A percentile compares a stretch with the other conserved stretches of the same genome.
Conservation (phyloP, 305 asterid genomes). For the Fraxinus dipetala region DNA sequence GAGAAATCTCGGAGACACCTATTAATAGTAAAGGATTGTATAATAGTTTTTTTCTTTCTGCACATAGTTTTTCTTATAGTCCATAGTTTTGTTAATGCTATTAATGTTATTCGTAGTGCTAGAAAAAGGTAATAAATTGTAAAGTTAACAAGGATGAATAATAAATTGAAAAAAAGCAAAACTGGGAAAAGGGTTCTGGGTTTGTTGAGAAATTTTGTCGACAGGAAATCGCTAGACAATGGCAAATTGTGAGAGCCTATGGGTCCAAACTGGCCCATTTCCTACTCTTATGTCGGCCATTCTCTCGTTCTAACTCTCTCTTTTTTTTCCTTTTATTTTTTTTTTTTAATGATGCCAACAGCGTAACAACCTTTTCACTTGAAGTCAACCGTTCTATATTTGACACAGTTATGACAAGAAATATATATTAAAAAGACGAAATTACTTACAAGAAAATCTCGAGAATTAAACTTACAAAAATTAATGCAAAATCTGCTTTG, state of each 20-base stretch:
- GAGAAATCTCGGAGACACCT: neutral
- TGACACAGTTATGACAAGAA: neutral
- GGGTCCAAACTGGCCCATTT: conserved; percentile 47
- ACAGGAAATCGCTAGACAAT: conserved; percentile 29
- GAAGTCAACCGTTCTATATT: conserved; percentile 29
- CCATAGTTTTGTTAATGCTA: neutral
- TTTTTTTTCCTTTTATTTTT: neutral
- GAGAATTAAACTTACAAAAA: neutral
- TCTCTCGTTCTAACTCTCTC: neutral
- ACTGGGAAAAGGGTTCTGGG: neutral
- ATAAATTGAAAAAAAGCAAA: neutral
- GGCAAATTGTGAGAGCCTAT: conserved; percentile 48
- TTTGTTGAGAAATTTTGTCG: neutral
- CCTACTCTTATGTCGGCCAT: conserved; percentile 55
- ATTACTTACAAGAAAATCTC: conserved; percentile 2
- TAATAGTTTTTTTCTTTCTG: neutral
- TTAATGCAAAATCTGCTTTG: neutral
- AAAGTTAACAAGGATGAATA: neutral
- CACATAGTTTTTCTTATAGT: neutral
- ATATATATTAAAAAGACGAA: neutral
- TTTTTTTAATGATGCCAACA: conserved; percentile 24
- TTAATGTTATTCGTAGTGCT: neutral
- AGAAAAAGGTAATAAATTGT: neutral
- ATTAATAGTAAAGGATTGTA: neutral
- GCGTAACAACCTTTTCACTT: conserved; percentile 25